Evolutionary conservation across 2,329 filamentous ascomycete species (phyloP).

Genomic region (Basipetospora sp.): DNA sequence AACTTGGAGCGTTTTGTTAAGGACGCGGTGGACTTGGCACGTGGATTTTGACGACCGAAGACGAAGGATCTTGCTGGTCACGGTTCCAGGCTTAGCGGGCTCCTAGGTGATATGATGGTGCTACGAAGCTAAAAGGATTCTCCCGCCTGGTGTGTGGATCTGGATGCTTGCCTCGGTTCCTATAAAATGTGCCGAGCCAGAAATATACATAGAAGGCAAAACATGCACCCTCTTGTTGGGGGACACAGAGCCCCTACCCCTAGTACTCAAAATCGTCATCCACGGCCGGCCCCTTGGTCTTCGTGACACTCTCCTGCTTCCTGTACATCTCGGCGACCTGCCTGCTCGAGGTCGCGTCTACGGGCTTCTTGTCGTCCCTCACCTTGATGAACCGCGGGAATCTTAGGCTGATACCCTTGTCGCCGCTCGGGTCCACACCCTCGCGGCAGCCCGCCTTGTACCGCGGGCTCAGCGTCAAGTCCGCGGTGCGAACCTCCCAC

Average conservation of each 20-base stretch:
- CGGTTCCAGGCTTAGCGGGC: too few species aligned
- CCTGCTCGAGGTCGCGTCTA: constrained; percentile 68
- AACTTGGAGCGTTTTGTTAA: too few species aligned
- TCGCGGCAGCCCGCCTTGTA: constrained; percentile 85
- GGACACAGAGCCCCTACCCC: background rate
- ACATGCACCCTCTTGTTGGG: too few species aligned
- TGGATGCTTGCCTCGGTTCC: too few species aligned
- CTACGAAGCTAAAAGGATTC: too few species aligned
- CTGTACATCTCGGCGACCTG: constrained; percentile 95
- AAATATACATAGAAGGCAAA: too few species aligned
- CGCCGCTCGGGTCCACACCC: constrained; percentile 55
- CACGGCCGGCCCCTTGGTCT: constrained; percentile 70
- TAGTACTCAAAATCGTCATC: constrained; percentile 98
- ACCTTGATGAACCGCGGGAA: constrained; percentile 89
- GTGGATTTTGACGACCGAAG: too few species aligned
- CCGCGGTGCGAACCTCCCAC: constrained; percentile 96
- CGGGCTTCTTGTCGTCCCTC: constrained; percentile 89
- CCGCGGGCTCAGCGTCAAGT: constrained; percentile 78
- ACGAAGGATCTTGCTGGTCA: too few species aligned
- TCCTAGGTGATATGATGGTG: too few species aligned
- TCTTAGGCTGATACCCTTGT: constrained; percentile 70
- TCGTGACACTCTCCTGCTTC: constrained; percentile 79
- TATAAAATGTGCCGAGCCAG: too few species aligned
- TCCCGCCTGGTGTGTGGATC: too few species aligned
- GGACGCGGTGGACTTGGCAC: too few species aligned